These are phyloP conservation scores for Arachis hypogaea DNA, from an alignment of 306 rosid species.

Conservation along the genomic window DNA sequence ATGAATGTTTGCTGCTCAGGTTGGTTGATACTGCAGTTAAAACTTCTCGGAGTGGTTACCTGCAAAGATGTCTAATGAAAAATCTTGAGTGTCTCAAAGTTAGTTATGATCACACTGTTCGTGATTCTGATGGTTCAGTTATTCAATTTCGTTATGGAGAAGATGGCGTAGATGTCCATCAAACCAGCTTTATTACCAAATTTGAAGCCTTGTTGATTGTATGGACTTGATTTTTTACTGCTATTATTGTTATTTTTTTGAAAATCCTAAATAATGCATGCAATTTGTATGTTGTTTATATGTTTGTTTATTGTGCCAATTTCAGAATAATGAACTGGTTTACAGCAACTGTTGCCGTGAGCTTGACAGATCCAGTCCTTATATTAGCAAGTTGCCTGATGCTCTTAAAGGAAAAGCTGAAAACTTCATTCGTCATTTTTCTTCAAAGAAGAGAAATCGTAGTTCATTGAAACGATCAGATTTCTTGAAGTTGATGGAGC, in stretches of 20 bases:
- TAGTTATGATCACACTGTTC: slow-evolving; percentile 87
- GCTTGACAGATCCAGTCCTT: slow-evolving; percentile 63
- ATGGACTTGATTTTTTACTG: slow-evolving; percentile 38
- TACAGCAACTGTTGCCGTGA: slow-evolving; percentile 58
- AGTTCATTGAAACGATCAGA: slow-evolving; percentile 44
- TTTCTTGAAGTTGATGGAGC: slow-evolving; percentile 81
- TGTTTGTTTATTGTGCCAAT: slow-evolving; percentile 31
- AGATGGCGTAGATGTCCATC: slow-evolving; percentile 96
- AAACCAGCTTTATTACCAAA: slow-evolving; percentile 74
- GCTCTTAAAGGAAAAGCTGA: slow-evolving; percentile 65
- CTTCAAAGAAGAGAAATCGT: slow-evolving; percentile 45
- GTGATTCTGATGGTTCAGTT: slow-evolving; percentile 93
- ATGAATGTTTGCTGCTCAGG: slow-evolving; percentile 49
- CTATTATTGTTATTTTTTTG: slow-evolving; percentile 2
- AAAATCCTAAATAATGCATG: slow-evolving; percentile 23
- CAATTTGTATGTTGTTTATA: slow-evolving; percentile 35
- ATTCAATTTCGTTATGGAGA: slow-evolving; percentile 90
- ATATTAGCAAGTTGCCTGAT: slow-evolving; percentile 68
- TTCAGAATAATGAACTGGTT: slow-evolving; percentile 82
- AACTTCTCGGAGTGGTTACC: slow-evolving; percentile 97
- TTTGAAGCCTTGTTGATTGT: slow-evolving; percentile 77
- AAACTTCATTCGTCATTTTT: slow-evolving; percentile 42
- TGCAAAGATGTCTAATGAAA: slow-evolving; percentile 93
- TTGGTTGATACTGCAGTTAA: slow-evolving; percentile 97
- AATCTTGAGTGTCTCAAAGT: slow-evolving; percentile 86